Conservation (phyloP, 2,329 filamentous ascomycete genomes). For the Chaetothyriales sp. region DNA sequence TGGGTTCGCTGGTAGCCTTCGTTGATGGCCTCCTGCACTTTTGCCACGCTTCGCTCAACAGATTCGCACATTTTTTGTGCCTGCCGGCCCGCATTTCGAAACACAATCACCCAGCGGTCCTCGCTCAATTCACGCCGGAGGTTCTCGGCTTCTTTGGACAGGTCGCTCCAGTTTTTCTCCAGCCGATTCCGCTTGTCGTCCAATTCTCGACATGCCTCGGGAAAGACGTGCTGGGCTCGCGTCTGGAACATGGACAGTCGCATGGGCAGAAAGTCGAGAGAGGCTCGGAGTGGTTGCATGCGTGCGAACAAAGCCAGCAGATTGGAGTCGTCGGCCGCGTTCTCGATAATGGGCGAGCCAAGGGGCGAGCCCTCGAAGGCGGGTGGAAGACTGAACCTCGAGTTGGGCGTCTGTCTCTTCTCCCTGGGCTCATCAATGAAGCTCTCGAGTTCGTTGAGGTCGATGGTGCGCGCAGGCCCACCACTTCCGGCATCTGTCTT, state of each 20-base stretch:
- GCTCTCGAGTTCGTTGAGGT: slow-evolving; percentile 80
- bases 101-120: slow-evolving; percentile 91
- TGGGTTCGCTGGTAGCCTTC: slow-evolving; percentile 60
- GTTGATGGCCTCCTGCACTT: slow-evolving; percentile 69
- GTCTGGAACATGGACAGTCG: slow-evolving; percentile 72
- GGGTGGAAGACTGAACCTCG: slow-evolving; percentile 52
- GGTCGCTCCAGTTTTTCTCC: slow-evolving; percentile 73
- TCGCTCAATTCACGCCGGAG: slow-evolving; percentile 82
- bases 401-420: slow-evolving; percentile 38
- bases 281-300: slow-evolving; percentile 87
- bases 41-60: slow-evolving; percentile 71
- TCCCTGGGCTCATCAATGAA: slow-evolving; percentile 73
- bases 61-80: slow-evolving; percentile 96
- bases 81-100: slow-evolving; percentile 80
- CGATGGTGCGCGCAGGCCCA: slow-evolving; percentile 45
- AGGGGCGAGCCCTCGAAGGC: slow-evolving; percentile 37
- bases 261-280: slow-evolving; percentile 92
- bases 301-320: slow-evolving; percentile 81
- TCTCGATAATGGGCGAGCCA: slow-evolving; percentile 30
- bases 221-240: slow-evolving; percentile 65
- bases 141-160: slow-evolving; percentile 81
- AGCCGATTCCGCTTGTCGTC: slow-evolving; percentile 60
- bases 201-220: slow-evolving; percentile 80
- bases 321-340: slow-evolving; percentile 67
- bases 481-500: slow-evolving; percentile 52